Evolutionary conservation across 805 yeast species (phyloP).

Genomic region (Myxozyma neglecta): DNA sequence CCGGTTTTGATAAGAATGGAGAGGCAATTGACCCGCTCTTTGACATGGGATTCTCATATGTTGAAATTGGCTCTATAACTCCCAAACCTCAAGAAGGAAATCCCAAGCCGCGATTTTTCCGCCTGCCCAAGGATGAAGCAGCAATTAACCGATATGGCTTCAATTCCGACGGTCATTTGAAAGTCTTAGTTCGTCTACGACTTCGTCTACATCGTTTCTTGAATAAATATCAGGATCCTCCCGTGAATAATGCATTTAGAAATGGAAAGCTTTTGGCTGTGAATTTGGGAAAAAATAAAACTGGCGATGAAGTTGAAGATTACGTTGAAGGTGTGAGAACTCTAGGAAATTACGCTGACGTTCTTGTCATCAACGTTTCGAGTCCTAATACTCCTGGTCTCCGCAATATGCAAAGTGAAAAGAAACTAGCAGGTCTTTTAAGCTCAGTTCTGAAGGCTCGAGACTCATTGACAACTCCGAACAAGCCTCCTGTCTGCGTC

Average conservation of each 20-base stretch:
- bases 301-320: slow-evolving; percentile 86
- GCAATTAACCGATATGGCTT: slow-evolving; percentile 94
- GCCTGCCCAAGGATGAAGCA: slow-evolving; percentile 81
- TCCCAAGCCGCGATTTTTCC: slow-evolving; percentile 88
- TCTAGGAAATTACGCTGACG: slow-evolving; percentile 84
- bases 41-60: slow-evolving; percentile 79
- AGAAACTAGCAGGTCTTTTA: slow-evolving; percentile 66
- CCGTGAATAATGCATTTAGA: slow-evolving; percentile 50
- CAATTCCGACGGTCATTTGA: slow-evolving; percentile 84
- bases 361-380: slow-evolving; percentile 84
- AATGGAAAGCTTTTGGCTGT: slow-evolving; percentile 70
- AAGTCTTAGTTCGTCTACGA: slow-evolving; percentile 66
- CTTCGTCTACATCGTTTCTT: slow-evolving; percentile 49
- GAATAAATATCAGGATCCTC: slow-evolving; percentile 16
- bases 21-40: slow-evolving; percentile 83
- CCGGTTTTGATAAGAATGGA: slow-evolving; percentile 93
- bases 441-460: slow-evolving; percentile 64
- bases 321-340: slow-evolving; percentile 80
- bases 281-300: slow-evolving; percentile 89
- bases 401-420: slow-evolving; percentile 78
- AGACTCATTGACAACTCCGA: slow-evolving; percentile 47
- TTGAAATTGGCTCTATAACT: slow-evolving; percentile 90
- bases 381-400: slow-evolving; percentile 97
- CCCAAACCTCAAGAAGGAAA: slow-evolving; percentile 94
- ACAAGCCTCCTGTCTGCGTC: slow-evolving; percentile 77